Evolutionary conservation across 441 rosid genomes (phyloP), one percentile per base, ranked within the genome.

Genomic region (Mallotus repandus): DNA sequence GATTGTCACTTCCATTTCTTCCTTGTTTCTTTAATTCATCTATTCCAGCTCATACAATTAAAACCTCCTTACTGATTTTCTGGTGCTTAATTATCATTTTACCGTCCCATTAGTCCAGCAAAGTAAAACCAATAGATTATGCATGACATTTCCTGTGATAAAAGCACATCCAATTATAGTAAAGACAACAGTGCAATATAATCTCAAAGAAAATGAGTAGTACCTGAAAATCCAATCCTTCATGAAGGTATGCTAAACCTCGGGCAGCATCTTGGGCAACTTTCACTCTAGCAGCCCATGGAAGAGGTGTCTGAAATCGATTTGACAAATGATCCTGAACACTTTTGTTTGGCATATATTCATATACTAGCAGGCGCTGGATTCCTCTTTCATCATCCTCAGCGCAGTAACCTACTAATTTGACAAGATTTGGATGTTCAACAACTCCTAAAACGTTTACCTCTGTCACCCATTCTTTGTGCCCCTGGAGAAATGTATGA

Each of bases 221-320:
- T 63, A 92, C 99, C 99, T 91, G 97, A 86, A 91, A 92, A 69
- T 92, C 94, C 96, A 92, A 87, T 78, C 87, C 96, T 79, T 92
- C 92, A 21, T 94, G 98, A 25, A 94, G 84, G 62, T 91, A 94
- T 0, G 89, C 89, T 66, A 94, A 85, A 49, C 97, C 98, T 74
- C 81, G 85, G 68, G 98, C 98, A 55, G 98, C 94, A 80, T 93
- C 97, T 13, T 89, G 90, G 10, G 95, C 91, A 21, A 94, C 87
- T 79, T 79, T 94, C 54, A 94, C 82, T 86, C 97, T 81, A 63
- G 84, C 74, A 11, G 82, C 77, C 97, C 97, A 90, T 4, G 90
- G 82, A 71, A 92, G 97, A n/a, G 93, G 88, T 54, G 82, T 69
- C 83, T 87, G 92, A 77, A 86, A 88, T 61, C 96, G 79, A 82